Conservation (phyloP, 192 early-diverging fungal genomes). For the Kickxella alabastrina region DNA sequence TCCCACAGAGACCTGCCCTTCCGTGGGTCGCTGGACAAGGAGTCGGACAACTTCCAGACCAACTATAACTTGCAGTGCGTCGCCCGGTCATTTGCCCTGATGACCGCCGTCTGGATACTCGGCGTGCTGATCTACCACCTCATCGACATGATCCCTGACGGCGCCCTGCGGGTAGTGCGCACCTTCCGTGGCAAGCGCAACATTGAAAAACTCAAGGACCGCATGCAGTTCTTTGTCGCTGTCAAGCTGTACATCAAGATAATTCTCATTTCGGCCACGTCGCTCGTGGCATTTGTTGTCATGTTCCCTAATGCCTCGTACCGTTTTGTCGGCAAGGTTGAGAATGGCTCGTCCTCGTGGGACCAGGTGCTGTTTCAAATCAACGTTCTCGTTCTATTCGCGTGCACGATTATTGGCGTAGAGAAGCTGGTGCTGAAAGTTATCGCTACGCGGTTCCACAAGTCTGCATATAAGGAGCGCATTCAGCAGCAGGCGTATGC, state of each 20-base stretch:
- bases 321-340: slow-evolving; percentile 43
- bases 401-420: slow-evolving; percentile 47
- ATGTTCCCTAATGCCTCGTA: slow-evolving; percentile 53
- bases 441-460: slow-evolving; percentile 63
- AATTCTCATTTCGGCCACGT: slow-evolving; percentile 51
- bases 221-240: slow-evolving; percentile 54
- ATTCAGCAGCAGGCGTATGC: slow-evolving; percentile 57
- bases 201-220: slow-evolving; percentile 53
- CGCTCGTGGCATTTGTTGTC: slow-evolving; percentile 52
- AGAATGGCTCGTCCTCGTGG: slow-evolving; percentile 40
- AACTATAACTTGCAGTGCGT: slow-evolving; percentile 35
- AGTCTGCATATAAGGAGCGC: slow-evolving; percentile 63
- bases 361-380: slow-evolving; percentile 55
- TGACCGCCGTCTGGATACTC: slow-evolving; percentile 51
- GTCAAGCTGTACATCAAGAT: slow-evolving; percentile 59
- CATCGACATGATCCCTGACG: slow-evolving; percentile 56
- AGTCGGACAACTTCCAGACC: slow-evolving; percentile 12
- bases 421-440: slow-evolving; percentile 64
- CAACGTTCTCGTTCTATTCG: slow-evolving; percentile 52
- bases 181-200: slow-evolving; percentile 37
- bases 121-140: slow-evolving; percentile 54
- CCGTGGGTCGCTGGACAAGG: slow-evolving; percentile 9
- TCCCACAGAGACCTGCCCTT: slow-evolving; percentile 40
- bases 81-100: slow-evolving; percentile 47
- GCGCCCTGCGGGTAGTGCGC: slow-evolving; percentile 51